Conservation (phyloP, 441 rosid genomes). For the Bocquillonia castaneifolia region DNA sequence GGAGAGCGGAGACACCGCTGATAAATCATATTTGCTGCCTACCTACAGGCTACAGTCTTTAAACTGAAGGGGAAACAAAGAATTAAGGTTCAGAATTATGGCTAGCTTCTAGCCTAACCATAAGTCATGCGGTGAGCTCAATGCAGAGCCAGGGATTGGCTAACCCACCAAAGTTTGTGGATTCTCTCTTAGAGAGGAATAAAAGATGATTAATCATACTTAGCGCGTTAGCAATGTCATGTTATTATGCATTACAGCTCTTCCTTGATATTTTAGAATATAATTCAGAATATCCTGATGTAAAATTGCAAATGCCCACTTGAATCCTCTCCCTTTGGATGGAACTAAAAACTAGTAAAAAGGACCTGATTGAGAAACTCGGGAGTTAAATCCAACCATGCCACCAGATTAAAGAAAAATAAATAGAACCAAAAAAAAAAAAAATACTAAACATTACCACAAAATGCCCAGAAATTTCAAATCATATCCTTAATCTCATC, state of each 20-base stretch:
- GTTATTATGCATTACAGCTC: not conserved
- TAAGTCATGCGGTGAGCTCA: not conserved
- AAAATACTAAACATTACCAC: not conserved
- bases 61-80: too few species aligned
- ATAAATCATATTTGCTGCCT: too few species aligned
- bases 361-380: too few species aligned
- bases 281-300: too few species aligned
- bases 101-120: too few species aligned
- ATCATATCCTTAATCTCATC: not conserved
- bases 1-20: too few species aligned
- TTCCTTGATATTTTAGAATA: not conserved
- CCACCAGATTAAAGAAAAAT: not conserved
- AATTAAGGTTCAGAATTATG: too few species aligned
- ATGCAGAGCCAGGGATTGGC: too few species aligned
- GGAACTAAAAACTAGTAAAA: not conserved
- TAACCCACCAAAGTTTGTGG: not conserved
- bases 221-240: not conserved
- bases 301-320: not conserved
- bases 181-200: not conserved
- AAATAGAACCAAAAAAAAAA: not conserved
- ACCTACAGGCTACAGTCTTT: too few species aligned
- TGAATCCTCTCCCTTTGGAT: not conserved
- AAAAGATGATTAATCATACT: not conserved
- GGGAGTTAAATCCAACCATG: not conserved
- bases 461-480: not conserved